A percentile compares a stretch with the other conserved stretches of the same genome.
These are phyloP conservation scores for Hymenoscyphus fraxineus DNA, from an alignment of 2,329 filamentous ascomycete species.

Conservation along the genomic window DNA sequence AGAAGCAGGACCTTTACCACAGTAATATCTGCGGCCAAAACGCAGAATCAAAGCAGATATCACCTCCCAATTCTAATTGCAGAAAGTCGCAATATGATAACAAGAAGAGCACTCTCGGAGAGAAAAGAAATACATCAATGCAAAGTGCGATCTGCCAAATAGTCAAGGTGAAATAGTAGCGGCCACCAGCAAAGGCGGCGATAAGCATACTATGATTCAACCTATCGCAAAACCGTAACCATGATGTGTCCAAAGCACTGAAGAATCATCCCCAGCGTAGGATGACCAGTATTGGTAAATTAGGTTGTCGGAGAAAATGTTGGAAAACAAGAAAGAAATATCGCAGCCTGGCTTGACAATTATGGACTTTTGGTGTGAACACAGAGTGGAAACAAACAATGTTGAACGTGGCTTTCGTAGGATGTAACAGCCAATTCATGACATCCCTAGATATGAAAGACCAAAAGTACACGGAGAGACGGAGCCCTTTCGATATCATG, in stretches of 20 bases:
- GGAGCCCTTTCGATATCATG: conserved; percentile 31
- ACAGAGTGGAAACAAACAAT: conserved; percentile 27
- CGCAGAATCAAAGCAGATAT: conserved; percentile 26
- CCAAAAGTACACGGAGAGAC: conserved; percentile 33
- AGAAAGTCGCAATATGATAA: conserved; percentile 22
- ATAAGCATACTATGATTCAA: conserved; percentile 25
- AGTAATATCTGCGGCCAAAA: conserved; percentile 24
- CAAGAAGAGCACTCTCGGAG: conserved; percentile 17
- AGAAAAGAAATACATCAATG: conserved; percentile 27
- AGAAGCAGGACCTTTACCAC: conserved; percentile 23
- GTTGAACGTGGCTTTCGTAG: conserved; percentile 32
- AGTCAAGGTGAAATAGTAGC: conserved; percentile 26
- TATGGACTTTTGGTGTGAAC: conserved; percentile 22
- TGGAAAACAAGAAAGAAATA: conserved; percentile 34
- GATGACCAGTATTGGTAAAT: conserved; percentile 49
- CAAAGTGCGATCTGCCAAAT: conserved; percentile 22
- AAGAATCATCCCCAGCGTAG: conserved; percentile 50
- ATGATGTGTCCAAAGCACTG: conserved; percentile 60
- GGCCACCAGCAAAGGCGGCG: conserved; percentile 22
- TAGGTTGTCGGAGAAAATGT: conserved; percentile 36
- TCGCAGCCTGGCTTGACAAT: conserved; percentile 25
- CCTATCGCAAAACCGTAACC: conserved; percentile 53
- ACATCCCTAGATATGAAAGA: conserved; percentile 36
- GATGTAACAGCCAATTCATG: conserved; percentile 31
- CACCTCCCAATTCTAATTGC: conserved; percentile 14